Percentiles rank a stretch among this genome's conserved stretches.
Evolutionary conservation across 2,329 filamentous ascomycete genomes (phyloP).

Genomic region (Claviceps cyperi): DNA sequence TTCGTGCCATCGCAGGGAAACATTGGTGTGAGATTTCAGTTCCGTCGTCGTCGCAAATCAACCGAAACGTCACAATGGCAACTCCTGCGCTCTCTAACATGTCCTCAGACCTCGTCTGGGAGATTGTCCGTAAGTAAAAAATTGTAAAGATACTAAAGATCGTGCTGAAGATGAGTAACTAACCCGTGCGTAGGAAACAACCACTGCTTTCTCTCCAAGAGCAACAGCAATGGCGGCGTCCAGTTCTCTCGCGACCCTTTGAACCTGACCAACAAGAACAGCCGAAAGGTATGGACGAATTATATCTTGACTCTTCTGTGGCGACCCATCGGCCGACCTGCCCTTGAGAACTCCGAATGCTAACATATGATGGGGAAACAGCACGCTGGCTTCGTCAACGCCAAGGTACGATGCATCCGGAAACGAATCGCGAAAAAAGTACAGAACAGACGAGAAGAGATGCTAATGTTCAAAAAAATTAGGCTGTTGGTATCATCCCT

Average conservation of each 20-base stretch:
- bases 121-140: slow-evolving; percentile 79
- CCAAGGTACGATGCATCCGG: slow-evolving; percentile 50
- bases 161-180: not conserved
- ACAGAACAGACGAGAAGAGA: slow-evolving; percentile 1
- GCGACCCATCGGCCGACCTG: not conserved
- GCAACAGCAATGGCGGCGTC: slow-evolving; percentile 60
- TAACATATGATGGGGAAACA: slow-evolving; percentile 27
- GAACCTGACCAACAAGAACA: slow-evolving; percentile 85
- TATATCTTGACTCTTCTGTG: not conserved
- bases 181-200: slow-evolving; percentile 47
- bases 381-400: slow-evolving; percentile 87
- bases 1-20: slow-evolving; percentile 11
- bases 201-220: slow-evolving; percentile 89
- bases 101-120: slow-evolving; percentile 87
- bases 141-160: not conserved
- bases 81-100: slow-evolving; percentile 52
- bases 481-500: slow-evolving; percentile 72
- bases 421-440: not conserved
- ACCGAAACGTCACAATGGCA: slow-evolving; percentile 36
- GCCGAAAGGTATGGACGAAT: slow-evolving; percentile 56
- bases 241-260: slow-evolving; percentile 90
- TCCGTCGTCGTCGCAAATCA: slow-evolving; percentile 13
- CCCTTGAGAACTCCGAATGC: slow-evolving; percentile 7
- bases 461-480: slow-evolving; percentile 12
- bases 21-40: slow-evolving; percentile 6